Base-by-base conservation (phyloP, 2,329 filamentous ascomycete genomes). In the Hymenotorrendiella dingleyae region DNA sequence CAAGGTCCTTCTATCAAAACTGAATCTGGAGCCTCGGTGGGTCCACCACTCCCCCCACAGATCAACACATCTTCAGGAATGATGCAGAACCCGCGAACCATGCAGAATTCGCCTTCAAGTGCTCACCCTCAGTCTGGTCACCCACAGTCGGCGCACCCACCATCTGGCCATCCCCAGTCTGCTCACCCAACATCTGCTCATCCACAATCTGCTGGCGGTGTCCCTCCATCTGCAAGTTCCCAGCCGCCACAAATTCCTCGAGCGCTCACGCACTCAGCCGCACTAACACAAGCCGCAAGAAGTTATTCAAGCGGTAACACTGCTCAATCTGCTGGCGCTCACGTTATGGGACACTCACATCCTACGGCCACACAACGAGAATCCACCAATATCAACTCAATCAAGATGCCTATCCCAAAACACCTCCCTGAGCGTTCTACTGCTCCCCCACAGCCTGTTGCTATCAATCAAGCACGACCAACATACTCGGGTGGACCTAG, bases 401-500 rank as follows among this genome's bases (percentile, higher is more conserved):
- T 53, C 34, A 59, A 60, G 48, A 57, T 62, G 54, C 61, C 59
- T 12, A 63, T 62, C 40, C 48, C 88, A 2, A 94, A 94, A 64
- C 80, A 76, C 28, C 73, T 97, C 2, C 76, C 74, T 4, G 76
- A 80, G 43, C 74, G 75, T 36, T 82, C 84, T 34, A 78, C 83
- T 6, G 73, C 80, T 40, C 72, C 82, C 32, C 86, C 87, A 4
- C 75, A 81, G 47, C 82, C 89, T 2, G 89, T 95, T 17, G 64
- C 74, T 9, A 82, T 91, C 81, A 78, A 66, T 51, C 78, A 68
- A 60, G 77, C 67, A 9, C 82, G 93, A 6, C 93, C 93, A n/a
- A 94, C 91, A 0, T 76, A 93, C 58, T 82, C 80, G 14, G 84
- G 84, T 37, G 89, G 89, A 17, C 74, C 80, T 14, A 82, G 79